phyloP scores from a whole-genome alignment of 768 basidiomycete genomes.

The Piloderma croceum region DNA sequence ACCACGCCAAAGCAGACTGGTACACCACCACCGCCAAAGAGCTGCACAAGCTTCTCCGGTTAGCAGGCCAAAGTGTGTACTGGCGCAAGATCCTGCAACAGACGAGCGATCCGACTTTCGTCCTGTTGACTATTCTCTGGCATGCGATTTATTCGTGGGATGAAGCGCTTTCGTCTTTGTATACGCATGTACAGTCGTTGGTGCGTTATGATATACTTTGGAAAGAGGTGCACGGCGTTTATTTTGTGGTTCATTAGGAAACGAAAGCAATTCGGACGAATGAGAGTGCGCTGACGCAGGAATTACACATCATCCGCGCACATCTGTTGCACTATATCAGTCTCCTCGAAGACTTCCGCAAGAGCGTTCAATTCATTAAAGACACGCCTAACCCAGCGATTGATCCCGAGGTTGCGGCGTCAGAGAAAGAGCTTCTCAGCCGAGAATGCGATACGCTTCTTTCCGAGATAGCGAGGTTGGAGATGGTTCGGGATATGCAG shows the following conservation, averaged over 20 bases:
- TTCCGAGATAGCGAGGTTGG: slow-evolving; percentile 41
- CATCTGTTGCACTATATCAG: slow-evolving; percentile 52
- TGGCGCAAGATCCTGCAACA: slow-evolving; percentile 37
- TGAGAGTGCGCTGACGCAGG: slow-evolving; percentile 41
- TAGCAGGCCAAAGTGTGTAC: slow-evolving; percentile 30
- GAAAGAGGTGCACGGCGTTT: slow-evolving; percentile 30
- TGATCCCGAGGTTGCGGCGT: slow-evolving; percentile 22
- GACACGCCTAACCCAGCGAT: slow-evolving; percentile 47
- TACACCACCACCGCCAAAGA: too few species aligned
- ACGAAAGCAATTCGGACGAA: too few species aligned
- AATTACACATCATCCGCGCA: slow-evolving; percentile 52
- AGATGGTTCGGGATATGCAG: slow-evolving; percentile 22
- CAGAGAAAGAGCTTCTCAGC: slow-evolving; percentile 33
- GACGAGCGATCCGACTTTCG: slow-evolving; percentile 48
- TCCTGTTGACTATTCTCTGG: slow-evolving; percentile 50
- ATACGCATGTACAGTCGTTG: slow-evolving; percentile 44
- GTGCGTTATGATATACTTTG: slow-evolving; percentile 31
- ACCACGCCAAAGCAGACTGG: too few species aligned
- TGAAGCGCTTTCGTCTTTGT: slow-evolving; percentile 48
- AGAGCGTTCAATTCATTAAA: slow-evolving; percentile 43
- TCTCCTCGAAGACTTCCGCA: slow-evolving; percentile 48
- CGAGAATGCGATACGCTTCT: slow-evolving; percentile 45
- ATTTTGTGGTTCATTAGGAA: slow-evolving; percentile 33
- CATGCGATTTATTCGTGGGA: slow-evolving; percentile 61
- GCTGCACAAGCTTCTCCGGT: slow-evolving; percentile 23